Base-by-base conservation (phyloP, 768 basidiomycete species). In the Pholiota conissans region DNA sequence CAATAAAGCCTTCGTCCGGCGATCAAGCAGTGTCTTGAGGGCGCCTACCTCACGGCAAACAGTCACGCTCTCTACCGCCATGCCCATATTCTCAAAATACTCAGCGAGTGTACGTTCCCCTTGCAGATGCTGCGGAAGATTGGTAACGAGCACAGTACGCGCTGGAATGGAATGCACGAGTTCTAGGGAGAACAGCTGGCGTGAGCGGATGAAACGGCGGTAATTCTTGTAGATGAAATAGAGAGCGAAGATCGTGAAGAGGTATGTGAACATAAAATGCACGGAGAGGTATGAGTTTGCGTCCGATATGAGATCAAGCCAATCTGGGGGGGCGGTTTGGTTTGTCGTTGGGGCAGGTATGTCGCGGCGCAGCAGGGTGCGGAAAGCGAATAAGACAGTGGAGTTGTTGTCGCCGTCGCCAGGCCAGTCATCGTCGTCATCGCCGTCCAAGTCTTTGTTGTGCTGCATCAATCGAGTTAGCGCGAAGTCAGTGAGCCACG, bases 121-220 rank as follows among this genome's bases (percentile, higher is more conserved):
- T 63, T 87, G 87, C 2, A 98, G 79, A 61, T 95, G 90, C n/a
- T 74, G 74, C 0, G 97, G 97, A 3, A 98, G 80, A 49, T 84
- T 82, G 16, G 90, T 89, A 37, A 97, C 84, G 74, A 98, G 83
- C 27, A 98, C 90, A 0, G 97, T 98, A 22, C 96, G 87, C 0
- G 95, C 93, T 0, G 95, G 89, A 42, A 98, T 91, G 10, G 93
- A 95, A 66, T 97, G 94, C 11, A 95, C 95, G 16, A 97, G 84
- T 69, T 98, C 95, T 32, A 99, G 79, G 0, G 93, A 92, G 74
- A 95, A 98, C 10, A 97, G 82, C 67, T 98, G 97, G 1, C 97
- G 86, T 0, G 93, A 86, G 22, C 89, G 89, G 56, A 98, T 83
- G 75, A 94, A 97, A 22, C 89, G 85, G 35, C 85, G 81, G 71